Evolutionary conservation across 2,329 filamentous ascomycete genomes (phyloP).

Genomic region (Aspergillus neotritici): DNA sequence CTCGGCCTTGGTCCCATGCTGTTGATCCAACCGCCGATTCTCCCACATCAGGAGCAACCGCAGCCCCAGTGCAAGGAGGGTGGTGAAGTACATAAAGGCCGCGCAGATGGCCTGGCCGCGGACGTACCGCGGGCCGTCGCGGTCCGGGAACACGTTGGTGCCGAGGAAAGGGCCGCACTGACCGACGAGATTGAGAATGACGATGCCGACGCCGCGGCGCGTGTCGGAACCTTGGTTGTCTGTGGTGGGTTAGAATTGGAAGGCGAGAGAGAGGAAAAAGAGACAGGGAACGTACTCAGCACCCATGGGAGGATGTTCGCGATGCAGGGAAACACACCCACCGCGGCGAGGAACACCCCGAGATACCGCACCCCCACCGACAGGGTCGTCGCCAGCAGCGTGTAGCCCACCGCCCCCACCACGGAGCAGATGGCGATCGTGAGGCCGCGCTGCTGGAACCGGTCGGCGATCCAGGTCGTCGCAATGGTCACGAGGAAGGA

Average conservation of each 20-base stretch:
- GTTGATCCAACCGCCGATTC: constrained; percentile 55
- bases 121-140: constrained; percentile 43
- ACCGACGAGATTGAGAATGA: constrained; percentile 62
- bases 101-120: constrained; percentile 59
- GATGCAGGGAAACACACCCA: constrained; percentile 62
- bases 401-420: constrained; percentile 58
- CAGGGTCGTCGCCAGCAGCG: constrained; percentile 56
- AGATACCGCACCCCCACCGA: constrained; percentile 48
- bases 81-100: constrained; percentile 57
- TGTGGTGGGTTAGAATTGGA: constrained; percentile 7
- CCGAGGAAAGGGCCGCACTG: constrained; percentile 60
- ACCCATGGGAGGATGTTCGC: constrained; percentile 68
- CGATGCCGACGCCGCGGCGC: constrained; percentile 60
- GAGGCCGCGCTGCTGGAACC: constrained; percentile 57
- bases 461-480: constrained; percentile 61
- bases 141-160: constrained; percentile 56
- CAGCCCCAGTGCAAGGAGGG: constrained; percentile 48
- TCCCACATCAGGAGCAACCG: constrained; percentile 53
- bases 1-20: constrained; percentile 33
- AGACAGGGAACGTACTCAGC: constrained; percentile 39
- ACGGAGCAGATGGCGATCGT: constrained; percentile 54
- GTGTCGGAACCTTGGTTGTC: constrained; percentile 67
- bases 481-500: constrained; percentile 58
- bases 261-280: background rate
- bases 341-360: constrained; percentile 51